These are phyloP conservation scores for Mycosphaerella sp. DNA, from an alignment of 2,329 filamentous ascomycete species.

Conservation along the genomic window DNA sequence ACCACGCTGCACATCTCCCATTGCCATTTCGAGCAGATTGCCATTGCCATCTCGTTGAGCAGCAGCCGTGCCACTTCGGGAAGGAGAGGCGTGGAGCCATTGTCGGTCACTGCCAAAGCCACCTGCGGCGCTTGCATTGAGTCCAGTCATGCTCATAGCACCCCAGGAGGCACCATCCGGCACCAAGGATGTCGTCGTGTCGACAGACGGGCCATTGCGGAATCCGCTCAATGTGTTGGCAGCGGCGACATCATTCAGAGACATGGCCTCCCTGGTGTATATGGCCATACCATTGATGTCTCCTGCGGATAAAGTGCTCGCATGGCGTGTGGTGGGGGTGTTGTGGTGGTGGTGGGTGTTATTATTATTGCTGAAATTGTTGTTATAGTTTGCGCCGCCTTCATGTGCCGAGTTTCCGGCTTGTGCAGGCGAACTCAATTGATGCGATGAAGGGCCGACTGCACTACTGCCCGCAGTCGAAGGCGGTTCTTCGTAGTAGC, in stretches of 20 bases:
- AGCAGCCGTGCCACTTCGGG: background rate
- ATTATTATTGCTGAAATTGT: background rate
- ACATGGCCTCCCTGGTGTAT: conserved; percentile 6
- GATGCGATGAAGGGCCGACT: background rate
- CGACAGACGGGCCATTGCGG: conserved; percentile 9
- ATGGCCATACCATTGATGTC: conserved; percentile 9
- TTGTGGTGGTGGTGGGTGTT: background rate
- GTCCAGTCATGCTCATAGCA: conserved; percentile 4
- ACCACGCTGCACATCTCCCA: conserved; percentile 3
- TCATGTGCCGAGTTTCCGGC: background rate
- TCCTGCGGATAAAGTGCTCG: background rate
- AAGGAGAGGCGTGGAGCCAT: conserved; percentile 1
- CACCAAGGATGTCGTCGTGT: conserved; percentile 5
- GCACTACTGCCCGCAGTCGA: background rate
- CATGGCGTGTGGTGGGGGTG: background rate
- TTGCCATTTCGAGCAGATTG: background rate
- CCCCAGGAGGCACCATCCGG: conserved; percentile 5
- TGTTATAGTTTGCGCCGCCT: background rate
- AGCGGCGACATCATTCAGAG: conserved; percentile 6
- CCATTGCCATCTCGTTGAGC: background rate
- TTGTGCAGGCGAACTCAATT: background rate
- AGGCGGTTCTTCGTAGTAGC: conserved; percentile 5
- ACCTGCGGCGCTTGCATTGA: background rate
- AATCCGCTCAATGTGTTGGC: conserved; percentile 8
- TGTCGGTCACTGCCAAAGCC: conserved; percentile 1